Evolutionary conservation across 1,139 yeast species (phyloP).

Genomic region (Yamadazyma conglobata): DNA sequence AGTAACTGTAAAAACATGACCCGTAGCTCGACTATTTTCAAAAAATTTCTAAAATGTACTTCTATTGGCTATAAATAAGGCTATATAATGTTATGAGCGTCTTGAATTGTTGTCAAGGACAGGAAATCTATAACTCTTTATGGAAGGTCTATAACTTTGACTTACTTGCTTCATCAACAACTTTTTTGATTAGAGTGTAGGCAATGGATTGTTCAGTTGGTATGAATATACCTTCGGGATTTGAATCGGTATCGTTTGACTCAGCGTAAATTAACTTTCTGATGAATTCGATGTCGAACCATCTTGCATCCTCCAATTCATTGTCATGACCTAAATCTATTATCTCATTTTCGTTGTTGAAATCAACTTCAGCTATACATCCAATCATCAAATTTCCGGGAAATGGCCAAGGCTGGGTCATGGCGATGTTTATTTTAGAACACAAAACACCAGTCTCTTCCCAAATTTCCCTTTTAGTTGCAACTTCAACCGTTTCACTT

Average conservation of each 20-base stretch:
- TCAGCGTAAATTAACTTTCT: slow-evolving; percentile 41
- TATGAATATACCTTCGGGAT: slow-evolving; percentile 39
- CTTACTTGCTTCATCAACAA: slow-evolving; percentile 36
- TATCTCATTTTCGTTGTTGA: slow-evolving; percentile 53
- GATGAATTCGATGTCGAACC: slow-evolving; percentile 66
- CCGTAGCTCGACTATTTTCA: no score
- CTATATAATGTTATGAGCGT: no score
- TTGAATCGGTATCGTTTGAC: slow-evolving; percentile 20
- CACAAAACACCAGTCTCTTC: slow-evolving; percentile 89
- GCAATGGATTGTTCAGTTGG: slow-evolving; percentile 46
- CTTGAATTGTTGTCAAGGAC: no score
- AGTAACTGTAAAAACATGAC: no score
- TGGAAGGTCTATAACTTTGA: slow-evolving; percentile 13
- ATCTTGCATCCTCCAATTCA: slow-evolving; percentile 77
- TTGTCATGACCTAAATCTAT: slow-evolving; percentile 79
- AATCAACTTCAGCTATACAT: slow-evolving; percentile 72
- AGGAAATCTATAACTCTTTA: no score
- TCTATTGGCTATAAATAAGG: no score
- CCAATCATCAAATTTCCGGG: slow-evolving; percentile 95
- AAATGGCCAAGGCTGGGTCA: slow-evolving; percentile 95
- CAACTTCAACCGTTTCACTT: slow-evolving; percentile 85
- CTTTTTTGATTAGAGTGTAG: slow-evolving; percentile 37
- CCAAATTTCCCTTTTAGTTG: slow-evolving; percentile 87
- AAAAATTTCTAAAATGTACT: no score
- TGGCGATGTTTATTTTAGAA: slow-evolving; percentile 53